These are phyloP conservation scores for Vanilla planifolia DNA, from an alignment of 106 monocot genomes.

Conservation along the genomic window DNA sequence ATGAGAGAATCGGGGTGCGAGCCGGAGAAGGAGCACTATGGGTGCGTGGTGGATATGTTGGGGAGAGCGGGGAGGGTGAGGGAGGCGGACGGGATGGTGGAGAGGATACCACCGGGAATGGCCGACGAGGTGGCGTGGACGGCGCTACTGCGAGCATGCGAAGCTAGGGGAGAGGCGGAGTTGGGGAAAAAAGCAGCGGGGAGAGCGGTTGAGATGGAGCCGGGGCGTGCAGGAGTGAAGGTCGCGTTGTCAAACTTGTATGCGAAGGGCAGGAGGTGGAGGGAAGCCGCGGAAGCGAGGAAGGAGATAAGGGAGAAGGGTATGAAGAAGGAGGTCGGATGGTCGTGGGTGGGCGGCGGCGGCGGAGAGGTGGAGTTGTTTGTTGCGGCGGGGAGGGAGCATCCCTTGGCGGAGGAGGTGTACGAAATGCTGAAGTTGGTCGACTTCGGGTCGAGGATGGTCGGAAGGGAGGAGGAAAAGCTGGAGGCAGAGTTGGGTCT, in stretches of 20 bases:
- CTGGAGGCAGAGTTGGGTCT: not conserved
- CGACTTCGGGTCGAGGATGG: constrained; percentile 18
- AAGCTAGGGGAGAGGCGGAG: constrained; percentile 44
- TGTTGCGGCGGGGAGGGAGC: constrained; percentile 23
- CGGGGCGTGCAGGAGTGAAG: constrained; percentile 50
- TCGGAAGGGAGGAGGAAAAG: not conserved
- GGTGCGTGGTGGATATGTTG: constrained; percentile 73
- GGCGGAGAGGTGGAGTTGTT: constrained; percentile 27
- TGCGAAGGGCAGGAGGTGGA: constrained; percentile 59
- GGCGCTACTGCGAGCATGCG: constrained; percentile 45
- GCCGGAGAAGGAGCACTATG: constrained; percentile 76
- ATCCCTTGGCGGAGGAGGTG: constrained; percentile 26
- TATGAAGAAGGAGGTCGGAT: constrained; percentile 69
- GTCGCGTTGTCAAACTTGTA: constrained; percentile 58
- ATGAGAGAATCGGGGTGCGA: constrained; percentile 45
- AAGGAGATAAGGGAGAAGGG: constrained; percentile 68
- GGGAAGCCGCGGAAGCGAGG: constrained; percentile 48
- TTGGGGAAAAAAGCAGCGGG: constrained; percentile 36
- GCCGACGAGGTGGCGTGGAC: constrained; percentile 76
- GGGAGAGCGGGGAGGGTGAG: constrained; percentile 51
- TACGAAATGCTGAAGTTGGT: constrained; percentile 31
- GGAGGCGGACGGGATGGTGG: constrained; percentile 54
- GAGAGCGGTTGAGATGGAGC: constrained; percentile 36
- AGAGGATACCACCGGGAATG: constrained; percentile 26
- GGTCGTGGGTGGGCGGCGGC: constrained; percentile 47